Evolutionary conservation across 2,329 filamentous ascomycete genomes (phyloP), one percentile per base, ranked within the genome.

Genomic region (Penicillium digitatum): DNA sequence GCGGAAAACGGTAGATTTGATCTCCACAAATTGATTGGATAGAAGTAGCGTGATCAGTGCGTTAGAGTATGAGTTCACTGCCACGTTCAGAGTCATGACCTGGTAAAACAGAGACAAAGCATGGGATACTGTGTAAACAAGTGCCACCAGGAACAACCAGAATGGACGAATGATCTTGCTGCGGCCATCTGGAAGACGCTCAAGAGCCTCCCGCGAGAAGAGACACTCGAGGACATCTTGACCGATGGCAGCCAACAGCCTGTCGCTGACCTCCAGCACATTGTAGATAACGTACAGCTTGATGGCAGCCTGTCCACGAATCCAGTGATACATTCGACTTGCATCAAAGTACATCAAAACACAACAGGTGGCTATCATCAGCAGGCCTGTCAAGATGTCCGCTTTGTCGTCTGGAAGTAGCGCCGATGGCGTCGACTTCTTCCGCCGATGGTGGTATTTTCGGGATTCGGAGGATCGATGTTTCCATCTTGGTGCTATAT

Each of bases 271-370:
- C 74, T 99, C 94, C 5, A 99, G 83, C 32, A 96, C 89, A 68
- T 99, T 99, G 79, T 96, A 99, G 52, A 99, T 97, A 56, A 99
- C 94, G 71, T 99, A 99, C 11, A 99, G 82, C 71, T 99, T 99
- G 76, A 99, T 96, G 8, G 93, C 92, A 1, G 92, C 93, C 72
- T 99, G 94, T 0, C 91, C 94, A 44, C 93, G 87, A 65, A 99
- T 96, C 66, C 92, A 92, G 72, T 99, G 94, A 69, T 99, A 99
- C 90, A 97, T 96, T 48, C 92, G 85, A 69, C 92, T 96, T 6
- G 94, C 94, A 70, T 99, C 95, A 43, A 99, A 87, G 24, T 84
- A 87, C 86, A 96, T 93, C 48, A 99, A 79, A 14, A 93, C 85
- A 48, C 88, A 78, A 64, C 90, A 95, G 68, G 90, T 96, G 66